Base-by-base conservation (phyloP, 1,284 basidiomycete genomes). In the Rhodofomes roseus region DNA sequence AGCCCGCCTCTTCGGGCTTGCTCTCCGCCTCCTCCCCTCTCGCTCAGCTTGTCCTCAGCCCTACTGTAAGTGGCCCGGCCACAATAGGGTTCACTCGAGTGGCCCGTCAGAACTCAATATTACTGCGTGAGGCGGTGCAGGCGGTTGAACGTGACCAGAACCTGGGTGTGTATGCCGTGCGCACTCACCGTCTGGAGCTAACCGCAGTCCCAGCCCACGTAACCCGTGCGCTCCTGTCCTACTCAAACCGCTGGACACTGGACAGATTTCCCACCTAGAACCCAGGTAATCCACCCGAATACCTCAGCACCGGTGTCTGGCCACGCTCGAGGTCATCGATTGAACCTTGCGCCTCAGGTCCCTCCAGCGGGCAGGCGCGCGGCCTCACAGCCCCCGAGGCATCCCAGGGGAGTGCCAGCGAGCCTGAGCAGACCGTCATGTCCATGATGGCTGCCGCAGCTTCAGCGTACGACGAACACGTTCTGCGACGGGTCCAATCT, bases 401-500 rank as follows among this genome's bases (percentile, higher is more conserved):
- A 20, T n/a, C 16, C 20, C 31, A 36, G 31, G 50, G n/a, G 34
- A n/a, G 27, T 16, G 25, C 20, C 44, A 14, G 46, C 54, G 9
- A 20, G 23, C 53, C 23, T 54, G 25, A 31, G 22, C 20, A 18
- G 25, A n/a, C 46, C 18, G 5, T 53, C 18, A 53, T 36, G 27
- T 54, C 60, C 18, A 55, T 58, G 56, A 46, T 52, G 46, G 39
- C 34, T 41, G 20, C 53, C 27, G 36, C 50, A 37, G 27, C 41
- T 39, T 23, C 39, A 41, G 23, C 18, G 29, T 20, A 29, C 43
- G 55, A 66, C 53, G 63, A 65, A 22, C 39, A 61, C 29, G 48
- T 54, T 14, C 36, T 68, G 43, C 60, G 67, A 37, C 58, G 67
- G 34, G 60, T 61, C 11, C 64, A 64, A 31, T 68, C 67, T 2